These are phyloP conservation scores for Gaillardinia entomophila DNA, from an alignment of 805 yeast genomes.

Conservation along the genomic window DNA sequence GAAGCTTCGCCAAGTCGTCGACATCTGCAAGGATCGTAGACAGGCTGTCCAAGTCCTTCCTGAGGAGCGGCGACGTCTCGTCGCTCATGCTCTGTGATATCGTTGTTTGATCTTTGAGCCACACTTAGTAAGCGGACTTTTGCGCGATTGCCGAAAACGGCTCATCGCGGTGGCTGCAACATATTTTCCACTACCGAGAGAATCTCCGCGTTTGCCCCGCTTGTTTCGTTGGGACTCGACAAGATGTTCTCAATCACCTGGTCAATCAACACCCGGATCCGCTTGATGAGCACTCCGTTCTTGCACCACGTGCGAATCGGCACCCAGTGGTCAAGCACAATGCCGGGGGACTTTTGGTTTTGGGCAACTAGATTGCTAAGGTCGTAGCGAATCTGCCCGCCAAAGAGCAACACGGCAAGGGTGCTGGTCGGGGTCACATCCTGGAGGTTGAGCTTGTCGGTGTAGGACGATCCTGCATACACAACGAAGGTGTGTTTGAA, in stretches of 20 bases:
- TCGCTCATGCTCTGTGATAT: too few species aligned
- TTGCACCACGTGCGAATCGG: constrained; percentile 92
- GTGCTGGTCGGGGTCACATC: constrained; percentile 79
- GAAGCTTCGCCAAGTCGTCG: too few species aligned
- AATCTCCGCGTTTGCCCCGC: constrained; percentile 13
- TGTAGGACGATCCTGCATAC: constrained; percentile 53
- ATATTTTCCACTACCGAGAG: constrained; percentile 14
- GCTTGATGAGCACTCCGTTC: constrained; percentile 78
- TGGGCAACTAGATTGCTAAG: constrained; percentile 32
- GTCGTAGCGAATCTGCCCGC: constrained; percentile 66
- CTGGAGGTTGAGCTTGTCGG: constrained; percentile 63
- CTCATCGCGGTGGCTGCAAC: too few species aligned
- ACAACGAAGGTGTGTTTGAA: constrained; percentile 42
- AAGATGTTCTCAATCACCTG: constrained; percentile 58
- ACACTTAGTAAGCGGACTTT: too few species aligned
- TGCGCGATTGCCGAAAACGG: too few species aligned
- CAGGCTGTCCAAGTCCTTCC: too few species aligned
- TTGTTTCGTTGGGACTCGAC: constrained; percentile 20
- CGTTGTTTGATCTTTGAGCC: too few species aligned
- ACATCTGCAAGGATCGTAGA: too few species aligned
- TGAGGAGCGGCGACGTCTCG: too few species aligned
- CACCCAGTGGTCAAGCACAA: constrained; percentile 82
- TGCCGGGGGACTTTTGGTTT: constrained; percentile 67
- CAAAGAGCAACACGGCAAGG: constrained; percentile 70
- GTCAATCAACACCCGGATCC: constrained; percentile 62